Percentiles rank a stretch among this genome's conserved stretches.
Conservation (phyloP, 257 asterid species). For the Salvia splendens region DNA sequence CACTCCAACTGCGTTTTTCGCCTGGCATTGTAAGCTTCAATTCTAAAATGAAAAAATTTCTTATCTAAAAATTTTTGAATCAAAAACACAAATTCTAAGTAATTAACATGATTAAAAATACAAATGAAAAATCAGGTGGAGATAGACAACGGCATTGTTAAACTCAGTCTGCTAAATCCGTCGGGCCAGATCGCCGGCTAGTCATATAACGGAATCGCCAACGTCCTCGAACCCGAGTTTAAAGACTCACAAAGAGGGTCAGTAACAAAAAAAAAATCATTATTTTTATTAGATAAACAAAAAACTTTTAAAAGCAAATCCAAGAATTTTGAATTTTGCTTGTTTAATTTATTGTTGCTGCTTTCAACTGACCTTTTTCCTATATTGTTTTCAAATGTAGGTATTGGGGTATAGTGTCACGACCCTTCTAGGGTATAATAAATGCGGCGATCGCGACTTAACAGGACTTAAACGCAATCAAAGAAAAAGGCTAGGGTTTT, state of each 20-base stretch:
- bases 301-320: too few species aligned
- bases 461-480: too few species aligned
- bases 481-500: too few species aligned
- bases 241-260: constrained; percentile 51
- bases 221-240: constrained; percentile 39
- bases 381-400: constrained; percentile 27
- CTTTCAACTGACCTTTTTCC: too few species aligned
- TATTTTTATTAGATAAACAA: too few species aligned
- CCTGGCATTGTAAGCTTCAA: constrained; percentile 29
- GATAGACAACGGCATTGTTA: constrained; percentile 56
- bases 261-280: too few species aligned
- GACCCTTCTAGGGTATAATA: too few species aligned
- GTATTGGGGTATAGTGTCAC: constrained; percentile 63
- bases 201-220: constrained; percentile 43
- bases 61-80: neutral
- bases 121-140: constrained; percentile 38
- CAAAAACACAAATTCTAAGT: neutral
- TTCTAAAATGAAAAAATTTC: too few species aligned
- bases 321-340: too few species aligned
- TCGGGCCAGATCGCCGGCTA: constrained; percentile 44
- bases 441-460: too few species aligned
- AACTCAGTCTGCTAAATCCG: constrained; percentile 44
- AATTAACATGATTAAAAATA: too few species aligned
- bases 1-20: constrained; percentile 26
- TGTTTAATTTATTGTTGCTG: too few species aligned